Percentiles rank a stretch among this genome's conserved stretches.
Conservation (phyloP, 306 rosid species). For the cucumber (Cucumis sativus) region Cucumber_9930_V3 NC_026660.2:22288501-22289000, state of each 20-base stretch:
- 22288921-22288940: neutral
- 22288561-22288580: neutral
- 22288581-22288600: neutral
- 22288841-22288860: neutral
- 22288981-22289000: neutral
- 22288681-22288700: too few relatives aligned
- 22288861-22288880: neutral
- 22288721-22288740: too few relatives aligned
- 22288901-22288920: too few relatives aligned
- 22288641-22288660: too few relatives aligned
- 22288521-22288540: neutral
- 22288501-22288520: neutral
- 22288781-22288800: neutral
- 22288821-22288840: neutral
- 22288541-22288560: neutral
- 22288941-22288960: neutral
- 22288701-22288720: too few relatives aligned
- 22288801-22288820: neutral
- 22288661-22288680: too few relatives aligned
- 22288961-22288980: neutral
- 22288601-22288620: neutral
- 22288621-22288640: neutral
- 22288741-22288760: too few relatives aligned
- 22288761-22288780: too few relatives aligned
- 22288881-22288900: neutral